Evolutionary conservation across 2,329 filamentous ascomycete genomes (phyloP), one percentile per base, ranked within the genome.

Genomic region (Hirsutella rhossiliensis): DNA sequence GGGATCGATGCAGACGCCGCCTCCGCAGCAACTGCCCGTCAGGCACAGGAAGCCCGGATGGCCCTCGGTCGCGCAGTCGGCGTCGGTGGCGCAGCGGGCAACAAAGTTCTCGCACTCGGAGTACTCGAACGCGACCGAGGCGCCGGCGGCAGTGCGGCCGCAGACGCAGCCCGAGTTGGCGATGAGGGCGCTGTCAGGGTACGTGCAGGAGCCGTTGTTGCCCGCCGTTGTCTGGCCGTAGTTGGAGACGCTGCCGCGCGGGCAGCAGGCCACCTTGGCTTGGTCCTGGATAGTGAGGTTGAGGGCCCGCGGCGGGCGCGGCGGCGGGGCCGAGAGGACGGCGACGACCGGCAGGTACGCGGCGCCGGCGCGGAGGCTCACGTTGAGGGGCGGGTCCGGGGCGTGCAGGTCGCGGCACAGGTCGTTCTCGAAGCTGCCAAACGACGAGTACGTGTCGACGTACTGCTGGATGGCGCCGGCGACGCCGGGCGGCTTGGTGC

Each of bases 271-370:
- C 0, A 53, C 42, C 30, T 52, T 51, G 1, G 52, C 47, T 0
- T 62, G 54, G 38, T 66, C 61, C 39, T 64, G 62, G 3, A 64
- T 46, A 1, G 57, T 62, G 11, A 62, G 45, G 46, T 62, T 61
- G 44, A 57, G 61, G 1, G 48, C 43, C 1, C 39, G 48, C 1
- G 41, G 49, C 12, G 54, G 49, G 32, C 49, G 45, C 12, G 59
- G 62, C 1, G 59, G 54, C 49, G 56, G 56, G 43, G 54, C 57
- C 19, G 23, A 27, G 23, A 63, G 51, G 4, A 50, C 52, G 3
- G 58, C 55, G 40, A 64, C 49, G 23, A 53, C 50, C 3, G 53
- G 51, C 23, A 63, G 52, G 7, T 19, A 42, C 4, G 58, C 52
- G 6, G 51, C 54, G 8, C 62, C 61, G 0, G 61, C 61, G 8